Conservation (phyloP, 257 asterid species). For the Ilex aquifolium region DNA sequence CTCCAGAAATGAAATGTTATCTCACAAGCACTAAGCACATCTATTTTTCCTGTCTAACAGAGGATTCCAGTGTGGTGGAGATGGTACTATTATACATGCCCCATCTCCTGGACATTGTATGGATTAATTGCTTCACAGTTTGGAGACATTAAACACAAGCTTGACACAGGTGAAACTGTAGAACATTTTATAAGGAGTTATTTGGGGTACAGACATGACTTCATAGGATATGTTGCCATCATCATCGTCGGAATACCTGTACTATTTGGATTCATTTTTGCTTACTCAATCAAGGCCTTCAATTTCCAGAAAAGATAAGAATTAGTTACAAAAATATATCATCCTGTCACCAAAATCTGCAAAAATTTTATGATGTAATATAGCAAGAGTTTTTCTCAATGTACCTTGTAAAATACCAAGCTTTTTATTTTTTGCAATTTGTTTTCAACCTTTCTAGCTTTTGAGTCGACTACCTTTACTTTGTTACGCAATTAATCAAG, state of each 20-base stretch:
- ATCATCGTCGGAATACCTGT: background rate
- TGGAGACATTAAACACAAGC: background rate
- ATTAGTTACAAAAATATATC: too few relatives aligned
- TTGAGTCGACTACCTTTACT: too few relatives aligned
- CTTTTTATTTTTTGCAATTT: too few relatives aligned
- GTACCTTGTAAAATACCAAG: too few relatives aligned
- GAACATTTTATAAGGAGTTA: background rate
- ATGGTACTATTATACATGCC: background rate
- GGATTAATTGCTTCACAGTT: conserved; percentile 1
- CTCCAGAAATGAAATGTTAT: too few relatives aligned
- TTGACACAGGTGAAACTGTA: background rate
- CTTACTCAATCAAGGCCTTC: background rate
- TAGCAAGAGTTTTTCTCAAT: too few relatives aligned
- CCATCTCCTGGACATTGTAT: background rate
- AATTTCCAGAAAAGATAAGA: conserved; percentile 1
- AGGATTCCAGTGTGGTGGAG: conserved; percentile 3
- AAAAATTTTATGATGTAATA: too few relatives aligned
- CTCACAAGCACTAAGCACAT: too few relatives aligned
- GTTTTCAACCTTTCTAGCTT: too few relatives aligned
- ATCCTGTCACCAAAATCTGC: too few relatives aligned
- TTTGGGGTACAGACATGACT: background rate
- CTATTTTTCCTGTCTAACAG: background rate
- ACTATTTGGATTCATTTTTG: background rate
- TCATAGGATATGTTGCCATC: background rate
- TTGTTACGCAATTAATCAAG: too few relatives aligned